Base-by-base conservation (phyloP, 805 yeast genomes). In the Sugiyamaella mastotermitis region DNA sequence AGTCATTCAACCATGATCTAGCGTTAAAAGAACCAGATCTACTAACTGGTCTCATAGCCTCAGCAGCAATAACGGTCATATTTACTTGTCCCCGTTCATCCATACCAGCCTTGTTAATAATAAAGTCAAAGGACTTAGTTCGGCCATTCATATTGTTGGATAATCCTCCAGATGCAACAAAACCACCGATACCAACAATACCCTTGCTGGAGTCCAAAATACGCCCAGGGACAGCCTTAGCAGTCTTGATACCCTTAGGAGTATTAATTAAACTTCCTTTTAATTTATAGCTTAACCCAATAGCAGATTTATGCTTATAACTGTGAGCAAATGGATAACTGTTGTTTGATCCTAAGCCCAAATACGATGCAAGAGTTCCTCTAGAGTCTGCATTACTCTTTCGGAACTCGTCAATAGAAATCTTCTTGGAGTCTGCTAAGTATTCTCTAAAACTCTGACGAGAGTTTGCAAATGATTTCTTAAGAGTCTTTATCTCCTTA, bases 11-110 rank as follows among this genome's bases (percentile, higher is more conserved):
- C n/a, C n/a, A n/a, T n/a, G n/a, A n/a, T n/a, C n/a, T n/a, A n/a
- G n/a, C n/a, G n/a, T n/a, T n/a, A n/a, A n/a, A n/a, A n/a, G n/a
- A n/a, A n/a, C n/a, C n/a, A 13, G 30, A 11, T 27, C 30, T 27
- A 5, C 7, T 6, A 10, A 17, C 30, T 6, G 30, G 30, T 5
- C 30, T 5, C 9, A 27, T 15, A 13, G 30, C 33, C 8, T 57
- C 80, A 88, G 53, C 85, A 17, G 37, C 25, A 14, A 32, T 24
- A 13, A 31, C 41, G 9, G 26, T 16, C 17, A 38, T 25, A 14
- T 20, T 15, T 5, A 38, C 37, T 2, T 31, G 36, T 9, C 41
- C 41, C 4, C 37, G 26, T n/a, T 32, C 41, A 18, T 38, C 41
- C 37, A 32, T 32, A 18, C 25, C 32, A 3, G 41, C 41, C 33